Percentiles rank a stretch among this genome's conserved stretches.
Evolutionary conservation across 495 filamentous ascomycete species (phyloP).

Genomic region (Penicillium pancosmium): DNA sequence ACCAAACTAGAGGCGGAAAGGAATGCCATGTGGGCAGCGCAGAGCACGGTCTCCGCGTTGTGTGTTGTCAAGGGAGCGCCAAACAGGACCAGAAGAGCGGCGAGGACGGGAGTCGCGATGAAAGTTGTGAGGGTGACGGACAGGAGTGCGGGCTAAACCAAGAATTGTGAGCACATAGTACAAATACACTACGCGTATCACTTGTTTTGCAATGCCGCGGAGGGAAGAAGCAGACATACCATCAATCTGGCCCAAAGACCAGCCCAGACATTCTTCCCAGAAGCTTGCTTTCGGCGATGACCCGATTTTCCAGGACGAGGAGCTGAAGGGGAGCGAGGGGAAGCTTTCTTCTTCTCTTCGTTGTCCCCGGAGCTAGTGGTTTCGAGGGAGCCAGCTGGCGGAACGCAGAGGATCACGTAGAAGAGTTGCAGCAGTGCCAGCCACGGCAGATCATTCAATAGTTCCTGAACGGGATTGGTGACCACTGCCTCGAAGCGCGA

Average conservation of each 20-base stretch:
- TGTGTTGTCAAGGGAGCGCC: slow-evolving; percentile 90
- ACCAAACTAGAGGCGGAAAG: slow-evolving; percentile 74
- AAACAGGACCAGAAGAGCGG: slow-evolving; percentile 75
- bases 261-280: slow-evolving; percentile 20
- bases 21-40: slow-evolving; percentile 77
- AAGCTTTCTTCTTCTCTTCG: slow-evolving; percentile 41
- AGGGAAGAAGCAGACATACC: slow-evolving; percentile 25
- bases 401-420: slow-evolving; percentile 75
- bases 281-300: slow-evolving; percentile 29
- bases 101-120: slow-evolving; percentile 64
- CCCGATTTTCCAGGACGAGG: slow-evolving; percentile 29
- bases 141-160: slow-evolving; percentile 60
- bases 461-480: slow-evolving; percentile 66
- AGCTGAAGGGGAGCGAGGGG: slow-evolving; percentile 29
- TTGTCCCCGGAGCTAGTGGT: slow-evolving; percentile 38
- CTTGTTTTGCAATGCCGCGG: neutral
- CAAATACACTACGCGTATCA: neutral
- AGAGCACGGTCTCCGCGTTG: slow-evolving; percentile 72
- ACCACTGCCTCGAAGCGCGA: slow-evolving; percentile 69
- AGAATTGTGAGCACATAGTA: slow-evolving; percentile 1
- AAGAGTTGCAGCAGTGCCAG: slow-evolving; percentile 65
- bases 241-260: slow-evolving; percentile 35
- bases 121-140: slow-evolving; percentile 63
- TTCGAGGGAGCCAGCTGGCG: slow-evolving; percentile 55
- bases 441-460: slow-evolving; percentile 62